Evolutionary conservation across 768 basidiomycete genomes (phyloP).

Genomic region (Piloderma croceum): DNA sequence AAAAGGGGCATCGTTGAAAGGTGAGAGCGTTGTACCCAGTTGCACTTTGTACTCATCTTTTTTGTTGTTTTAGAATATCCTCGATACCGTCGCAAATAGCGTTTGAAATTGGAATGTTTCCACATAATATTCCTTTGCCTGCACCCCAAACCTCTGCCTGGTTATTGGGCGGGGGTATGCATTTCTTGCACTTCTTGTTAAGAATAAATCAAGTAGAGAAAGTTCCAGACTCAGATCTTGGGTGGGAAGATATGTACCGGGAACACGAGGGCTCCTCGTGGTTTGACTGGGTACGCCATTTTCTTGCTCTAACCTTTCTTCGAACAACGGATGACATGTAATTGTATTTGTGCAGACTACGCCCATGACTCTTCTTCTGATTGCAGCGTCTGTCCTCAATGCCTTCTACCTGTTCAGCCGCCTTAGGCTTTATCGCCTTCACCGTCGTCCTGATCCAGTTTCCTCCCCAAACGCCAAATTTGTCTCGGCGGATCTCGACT

Average conservation of each 20-base stretch:
- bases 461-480: slow-evolving; percentile 67
- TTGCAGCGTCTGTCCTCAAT: slow-evolving; percentile 53
- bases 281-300: slow-evolving; percentile 70
- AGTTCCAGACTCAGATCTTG: slow-evolving; percentile 60
- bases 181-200: slow-evolving; percentile 62
- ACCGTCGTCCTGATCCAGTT: slow-evolving; percentile 56
- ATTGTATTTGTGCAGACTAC: slow-evolving; percentile 49
- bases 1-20: slow-evolving; percentile 61
- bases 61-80: slow-evolving; percentile 39
- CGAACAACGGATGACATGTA: neutral
- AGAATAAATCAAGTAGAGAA: slow-evolving; percentile 52
- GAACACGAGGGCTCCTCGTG: slow-evolving; percentile 59
- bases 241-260: slow-evolving; percentile 75
- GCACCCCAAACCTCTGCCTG: slow-evolving; percentile 59
- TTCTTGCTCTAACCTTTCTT: slow-evolving; percentile 10
- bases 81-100: slow-evolving; percentile 65
- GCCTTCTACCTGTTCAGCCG: slow-evolving; percentile 65
- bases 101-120: slow-evolving; percentile 78
- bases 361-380: slow-evolving; percentile 52
- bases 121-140: slow-evolving; percentile 74
- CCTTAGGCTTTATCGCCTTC: slow-evolving; percentile 63
- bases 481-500: slow-evolving; percentile 44
- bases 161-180: slow-evolving; percentile 58
- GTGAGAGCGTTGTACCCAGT: slow-evolving; percentile 30
- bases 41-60: slow-evolving; percentile 14